phyloP scores from a whole-genome alignment of 1,284 basidiomycete genomes.

The Rhodotorula sp. region DNA sequence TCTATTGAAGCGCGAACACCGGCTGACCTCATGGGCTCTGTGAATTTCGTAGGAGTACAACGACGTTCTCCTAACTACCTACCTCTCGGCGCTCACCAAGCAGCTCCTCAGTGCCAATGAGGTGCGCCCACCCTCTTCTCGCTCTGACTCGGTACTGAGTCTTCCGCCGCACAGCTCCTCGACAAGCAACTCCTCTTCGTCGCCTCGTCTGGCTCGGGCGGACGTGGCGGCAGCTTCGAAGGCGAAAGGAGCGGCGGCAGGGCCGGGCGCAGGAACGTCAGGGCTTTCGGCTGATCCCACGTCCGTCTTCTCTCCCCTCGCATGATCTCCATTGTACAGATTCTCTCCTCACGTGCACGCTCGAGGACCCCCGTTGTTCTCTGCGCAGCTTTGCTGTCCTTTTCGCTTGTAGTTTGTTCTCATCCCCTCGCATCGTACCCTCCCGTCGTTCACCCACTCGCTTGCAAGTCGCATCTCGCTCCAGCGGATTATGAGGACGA shows the following conservation, averaged over 20 bases:
- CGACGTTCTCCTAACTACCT: slow-evolving; percentile 87
- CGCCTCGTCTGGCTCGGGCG: slow-evolving; percentile 31
- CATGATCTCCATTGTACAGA: neutral
- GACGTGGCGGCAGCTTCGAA: neutral
- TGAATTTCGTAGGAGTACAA: slow-evolving; percentile 66
- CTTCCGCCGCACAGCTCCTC: slow-evolving; percentile 56
- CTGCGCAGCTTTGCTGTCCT: neutral
- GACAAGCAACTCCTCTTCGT: slow-evolving; percentile 65
- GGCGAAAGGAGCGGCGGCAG: slow-evolving; percentile 3
- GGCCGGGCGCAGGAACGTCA: neutral
- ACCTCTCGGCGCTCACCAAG: slow-evolving; percentile 83
- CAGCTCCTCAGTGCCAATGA: slow-evolving; percentile 83
- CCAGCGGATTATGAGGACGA: neutral
- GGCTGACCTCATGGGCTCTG: slow-evolving; percentile 4
- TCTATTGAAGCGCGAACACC: neutral
- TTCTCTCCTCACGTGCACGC: neutral
- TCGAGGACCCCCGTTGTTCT: no score
- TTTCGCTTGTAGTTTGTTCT: neutral
- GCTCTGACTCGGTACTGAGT: neutral
- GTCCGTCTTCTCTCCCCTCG: neutral
- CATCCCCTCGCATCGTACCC: neutral
- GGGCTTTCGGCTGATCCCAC: neutral
- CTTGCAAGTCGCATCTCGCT: neutral
- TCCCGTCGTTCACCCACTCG: neutral
- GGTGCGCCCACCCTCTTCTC: slow-evolving; percentile 53